phyloP scores from a whole-genome alignment of 2,329 filamentous ascomycete species.

The Penicillium sp. region DNA sequence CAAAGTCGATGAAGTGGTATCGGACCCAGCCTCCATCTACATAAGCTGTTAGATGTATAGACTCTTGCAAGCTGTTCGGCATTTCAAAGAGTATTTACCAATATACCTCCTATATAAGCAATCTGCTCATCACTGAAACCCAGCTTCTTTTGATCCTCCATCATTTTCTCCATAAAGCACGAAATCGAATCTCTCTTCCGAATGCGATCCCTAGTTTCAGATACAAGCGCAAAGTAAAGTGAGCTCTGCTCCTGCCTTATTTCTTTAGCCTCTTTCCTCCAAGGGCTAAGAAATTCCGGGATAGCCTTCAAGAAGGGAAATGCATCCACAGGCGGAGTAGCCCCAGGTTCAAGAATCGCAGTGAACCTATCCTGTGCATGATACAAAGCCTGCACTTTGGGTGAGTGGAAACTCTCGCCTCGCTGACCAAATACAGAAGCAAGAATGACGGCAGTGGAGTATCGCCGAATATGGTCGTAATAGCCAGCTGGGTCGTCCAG shows the following conservation, averaged over 20 bases:
- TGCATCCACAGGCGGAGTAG: constrained; percentile 18
- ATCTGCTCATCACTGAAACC: background rate
- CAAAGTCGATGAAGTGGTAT: constrained; percentile 22
- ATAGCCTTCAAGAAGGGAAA: constrained; percentile 14
- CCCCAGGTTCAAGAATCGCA: constrained; percentile 12
- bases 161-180: background rate
- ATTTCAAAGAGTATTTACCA: background rate
- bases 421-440: constrained; percentile 15
- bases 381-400: constrained; percentile 11
- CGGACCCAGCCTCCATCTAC: constrained; percentile 23
- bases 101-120: background rate
- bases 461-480: constrained; percentile 16
- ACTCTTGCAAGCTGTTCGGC: background rate
- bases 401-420: constrained; percentile 8
- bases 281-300: constrained; percentile 13
- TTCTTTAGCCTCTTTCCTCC: constrained; percentile 6
- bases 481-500: constrained; percentile 8
- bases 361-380: constrained; percentile 1
- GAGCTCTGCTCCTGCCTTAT: background rate
- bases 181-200: background rate
- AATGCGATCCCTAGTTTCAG: background rate
- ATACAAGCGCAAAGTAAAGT: background rate
- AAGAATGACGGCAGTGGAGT: constrained; percentile 16
- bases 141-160: background rate
- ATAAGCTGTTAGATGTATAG: background rate